These are phyloP conservation scores for Ceratopteris richardii DNA, from an alignment of 75 land plant genomes.

Conservation along the genomic window DNA sequence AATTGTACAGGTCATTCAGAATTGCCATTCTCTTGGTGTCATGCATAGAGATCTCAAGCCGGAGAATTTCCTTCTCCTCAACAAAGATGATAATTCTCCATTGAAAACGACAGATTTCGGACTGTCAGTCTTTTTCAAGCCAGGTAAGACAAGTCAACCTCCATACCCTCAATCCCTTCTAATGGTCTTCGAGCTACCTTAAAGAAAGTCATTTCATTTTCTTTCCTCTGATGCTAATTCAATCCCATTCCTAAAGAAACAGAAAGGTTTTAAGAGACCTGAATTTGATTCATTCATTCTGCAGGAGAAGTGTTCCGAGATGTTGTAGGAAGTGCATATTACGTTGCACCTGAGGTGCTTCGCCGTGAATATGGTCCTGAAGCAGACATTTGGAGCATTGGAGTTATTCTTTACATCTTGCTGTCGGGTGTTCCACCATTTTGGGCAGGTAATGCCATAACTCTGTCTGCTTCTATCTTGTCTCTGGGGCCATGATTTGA, in stretches of 20 bases:
- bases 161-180: not conserved
- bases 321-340: conserved; percentile 53
- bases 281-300: no score
- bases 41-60: conserved; percentile 71
- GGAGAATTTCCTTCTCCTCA: conserved; percentile 51
- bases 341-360: conserved; percentile 53
- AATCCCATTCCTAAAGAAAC: no score
- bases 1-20: conserved; percentile 41
- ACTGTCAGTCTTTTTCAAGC: conserved; percentile 53
- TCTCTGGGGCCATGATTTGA: not conserved
- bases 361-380: conserved; percentile 41
- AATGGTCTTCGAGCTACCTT: no score
- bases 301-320: conserved; percentile 39
- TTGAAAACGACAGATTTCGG: conserved; percentile 58
- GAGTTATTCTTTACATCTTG: conserved; percentile 62
- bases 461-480: not conserved
- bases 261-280: no score
- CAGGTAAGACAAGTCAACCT: conserved; percentile 20
- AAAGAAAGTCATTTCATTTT: no score
- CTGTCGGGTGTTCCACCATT: conserved; percentile 58
- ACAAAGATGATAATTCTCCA: conserved; percentile 34
- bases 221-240: no score
- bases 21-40: conserved; percentile 60
- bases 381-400: conserved; percentile 59
- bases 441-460: conserved; percentile 38